Percentiles rank a stretch among this genome's conserved stretches.
These are phyloP conservation scores for Periglandula ipomoeae DNA, from an alignment of 2,329 filamentous ascomycete species.

Conservation along the genomic window DNA sequence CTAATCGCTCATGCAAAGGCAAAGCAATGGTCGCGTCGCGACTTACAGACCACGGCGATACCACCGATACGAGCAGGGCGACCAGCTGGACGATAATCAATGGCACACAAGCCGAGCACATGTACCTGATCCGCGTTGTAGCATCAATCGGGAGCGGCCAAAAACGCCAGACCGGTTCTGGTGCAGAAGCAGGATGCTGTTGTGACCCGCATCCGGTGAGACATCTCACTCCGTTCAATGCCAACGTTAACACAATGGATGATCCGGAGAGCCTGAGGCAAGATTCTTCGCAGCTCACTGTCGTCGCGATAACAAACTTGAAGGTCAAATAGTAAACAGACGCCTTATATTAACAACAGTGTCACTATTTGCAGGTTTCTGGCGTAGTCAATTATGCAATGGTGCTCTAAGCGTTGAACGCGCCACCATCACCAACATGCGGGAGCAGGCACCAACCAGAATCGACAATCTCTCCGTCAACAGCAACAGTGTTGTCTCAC, in stretches of 20 bases:
- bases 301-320: too few relatives aligned
- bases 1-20: too few relatives aligned
- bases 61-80: background rate
- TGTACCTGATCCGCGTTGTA: too few relatives aligned
- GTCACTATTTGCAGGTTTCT: too few relatives aligned
- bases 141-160: background rate
- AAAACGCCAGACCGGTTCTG: background rate
- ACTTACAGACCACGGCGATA: too few relatives aligned
- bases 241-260: background rate
- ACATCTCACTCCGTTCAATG: background rate
- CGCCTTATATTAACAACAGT: too few relatives aligned
- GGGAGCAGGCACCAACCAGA: too few relatives aligned
- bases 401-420: too few relatives aligned
- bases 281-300: background rate
- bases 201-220: constrained; percentile 2
- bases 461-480: background rate
- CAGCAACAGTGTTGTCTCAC: background rate
- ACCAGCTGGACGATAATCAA: background rate
- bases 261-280: background rate
- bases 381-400: too few relatives aligned
- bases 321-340: too few relatives aligned
- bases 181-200: background rate
- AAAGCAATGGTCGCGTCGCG: too few relatives aligned
- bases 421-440: background rate
- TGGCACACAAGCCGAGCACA: background rate